Evolutionary conservation across 257 asterid species (phyloP).

Genomic region (Mitragyna speciosa): DNA sequence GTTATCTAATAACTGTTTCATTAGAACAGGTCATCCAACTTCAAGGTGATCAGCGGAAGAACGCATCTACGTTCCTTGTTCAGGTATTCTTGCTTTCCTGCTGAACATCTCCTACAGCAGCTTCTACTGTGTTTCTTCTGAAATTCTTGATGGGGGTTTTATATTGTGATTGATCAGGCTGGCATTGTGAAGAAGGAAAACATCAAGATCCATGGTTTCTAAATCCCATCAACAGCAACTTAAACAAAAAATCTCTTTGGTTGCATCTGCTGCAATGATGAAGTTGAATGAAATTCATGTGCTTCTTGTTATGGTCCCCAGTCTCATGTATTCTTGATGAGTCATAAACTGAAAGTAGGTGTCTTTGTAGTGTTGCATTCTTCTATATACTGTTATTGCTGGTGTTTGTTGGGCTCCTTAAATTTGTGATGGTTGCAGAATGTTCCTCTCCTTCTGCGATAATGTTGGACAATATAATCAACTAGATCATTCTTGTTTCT

Average conservation of each 20-base stretch:
- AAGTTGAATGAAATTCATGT: neutral
- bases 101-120: neutral
- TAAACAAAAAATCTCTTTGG: neutral
- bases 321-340: neutral
- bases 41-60: conserved; percentile 52
- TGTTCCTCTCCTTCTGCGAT: neutral
- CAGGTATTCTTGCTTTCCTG: conserved; percentile 21
- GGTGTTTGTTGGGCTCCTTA: neutral
- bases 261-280: conserved; percentile 4
- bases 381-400: neutral
- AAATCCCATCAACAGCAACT: conserved; percentile 21
- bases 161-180: conserved; percentile 40
- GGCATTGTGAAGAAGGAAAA: conserved; percentile 79
- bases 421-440: neutral
- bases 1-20: neutral
- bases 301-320: conserved; percentile 12
- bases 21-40: conserved; percentile 42
- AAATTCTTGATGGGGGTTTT: neutral
- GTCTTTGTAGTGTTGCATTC: conserved; percentile 13
- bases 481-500: neutral
- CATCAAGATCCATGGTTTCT: conserved; percentile 83
- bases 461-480: conserved; percentile 1
- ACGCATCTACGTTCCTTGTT: conserved; percentile 35
- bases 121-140: neutral
- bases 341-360: neutral